Evolutionary conservation across 495 filamentous ascomycete species (phyloP).

Genomic region (Hypoxylon crocopeplum): DNA sequence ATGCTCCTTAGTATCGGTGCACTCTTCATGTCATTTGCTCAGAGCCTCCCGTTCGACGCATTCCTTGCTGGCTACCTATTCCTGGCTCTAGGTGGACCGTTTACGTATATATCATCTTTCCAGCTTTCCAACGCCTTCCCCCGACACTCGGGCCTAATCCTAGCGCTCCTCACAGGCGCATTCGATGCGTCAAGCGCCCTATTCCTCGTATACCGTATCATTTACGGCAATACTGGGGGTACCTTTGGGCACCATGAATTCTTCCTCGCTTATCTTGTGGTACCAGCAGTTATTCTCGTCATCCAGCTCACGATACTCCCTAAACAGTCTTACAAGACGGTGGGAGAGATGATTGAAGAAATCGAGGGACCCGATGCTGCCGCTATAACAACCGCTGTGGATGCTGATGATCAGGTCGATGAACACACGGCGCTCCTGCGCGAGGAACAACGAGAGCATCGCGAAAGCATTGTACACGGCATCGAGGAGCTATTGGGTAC

Average conservation of each 20-base stretch:
- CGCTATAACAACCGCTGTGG: conserved; percentile 25
- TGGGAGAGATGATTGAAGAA: conserved; percentile 78
- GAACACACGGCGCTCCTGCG: conserved; percentile 65
- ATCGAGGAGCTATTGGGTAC: conserved; percentile 75
- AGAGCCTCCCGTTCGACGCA: conserved; percentile 68
- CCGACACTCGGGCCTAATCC: conserved; percentile 79
- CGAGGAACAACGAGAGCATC: conserved; percentile 67
- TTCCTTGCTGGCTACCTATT: conserved; percentile 83
- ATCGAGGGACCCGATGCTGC: conserved; percentile 56
- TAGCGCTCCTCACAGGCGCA: conserved; percentile 85
- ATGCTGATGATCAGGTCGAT: conserved; percentile 66
- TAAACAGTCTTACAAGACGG: conserved; percentile 81
- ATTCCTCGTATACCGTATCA: conserved; percentile 82
- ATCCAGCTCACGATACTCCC: conserved; percentile 82
- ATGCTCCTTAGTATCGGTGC: conserved; percentile 73
- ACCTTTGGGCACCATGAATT: conserved; percentile 70
- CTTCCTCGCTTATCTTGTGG: conserved; percentile 77
- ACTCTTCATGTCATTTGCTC: conserved; percentile 72
- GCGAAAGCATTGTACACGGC: conserved; percentile 72
- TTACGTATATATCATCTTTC: conserved; percentile 89
- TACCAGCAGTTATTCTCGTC: conserved; percentile 72
- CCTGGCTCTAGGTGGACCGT: conserved; percentile 84
- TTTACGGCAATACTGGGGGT: conserved; percentile 69
- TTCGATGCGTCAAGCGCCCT: conserved; percentile 90
- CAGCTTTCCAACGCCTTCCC: conserved; percentile 95